Conservation (phyloP, 345 rosid genomes). For the Pugionium dolabratum region DNA sequence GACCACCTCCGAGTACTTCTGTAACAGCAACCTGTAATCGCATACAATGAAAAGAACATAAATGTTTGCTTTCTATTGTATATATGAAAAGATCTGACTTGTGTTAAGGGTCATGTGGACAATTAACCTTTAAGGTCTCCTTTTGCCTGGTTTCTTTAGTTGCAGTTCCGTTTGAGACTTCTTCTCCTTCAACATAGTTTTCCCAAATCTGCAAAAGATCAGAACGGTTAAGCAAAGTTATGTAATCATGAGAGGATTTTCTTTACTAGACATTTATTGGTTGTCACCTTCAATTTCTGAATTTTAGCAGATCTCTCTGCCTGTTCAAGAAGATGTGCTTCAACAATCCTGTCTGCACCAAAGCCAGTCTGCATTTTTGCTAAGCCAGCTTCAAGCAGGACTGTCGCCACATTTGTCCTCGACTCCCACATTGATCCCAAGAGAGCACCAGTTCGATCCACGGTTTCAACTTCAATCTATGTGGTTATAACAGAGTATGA, state of each 20-base stretch:
- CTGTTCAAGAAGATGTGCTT: conserved; percentile 80
- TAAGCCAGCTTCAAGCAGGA: conserved; percentile 94
- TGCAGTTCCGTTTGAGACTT: conserved; percentile 58
- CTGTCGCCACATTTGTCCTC: conserved; percentile 66
- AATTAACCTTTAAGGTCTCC: conserved; percentile 75
- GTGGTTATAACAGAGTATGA: conserved; percentile 15
- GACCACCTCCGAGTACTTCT: conserved; percentile 89
- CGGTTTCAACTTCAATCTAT: conserved; percentile 93
- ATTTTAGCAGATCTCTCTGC: conserved; percentile 88
- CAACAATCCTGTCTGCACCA: conserved; percentile 77
- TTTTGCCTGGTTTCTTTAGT: conserved; percentile 79
- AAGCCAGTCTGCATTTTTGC: conserved; percentile 88
- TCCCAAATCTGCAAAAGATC: conserved; percentile 76
- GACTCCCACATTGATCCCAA: conserved; percentile 95
- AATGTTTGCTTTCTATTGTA: background rate
- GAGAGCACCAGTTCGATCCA: conserved; percentile 93
- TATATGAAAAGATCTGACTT: background rate
- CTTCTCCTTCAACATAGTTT: conserved; percentile 97
- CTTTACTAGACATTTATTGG: background rate
- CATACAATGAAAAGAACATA: conserved; percentile 14
- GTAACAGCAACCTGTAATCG: conserved; percentile 76
- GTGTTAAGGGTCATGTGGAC: conserved; percentile 17
- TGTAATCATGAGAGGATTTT: background rate
- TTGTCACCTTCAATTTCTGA: conserved; percentile 81
- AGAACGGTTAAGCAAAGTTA: conserved; percentile 11